Evolutionary conservation across 805 yeast species (phyloP), one percentile per base, ranked within the genome.

Genomic region (Pichia exigua): DNA sequence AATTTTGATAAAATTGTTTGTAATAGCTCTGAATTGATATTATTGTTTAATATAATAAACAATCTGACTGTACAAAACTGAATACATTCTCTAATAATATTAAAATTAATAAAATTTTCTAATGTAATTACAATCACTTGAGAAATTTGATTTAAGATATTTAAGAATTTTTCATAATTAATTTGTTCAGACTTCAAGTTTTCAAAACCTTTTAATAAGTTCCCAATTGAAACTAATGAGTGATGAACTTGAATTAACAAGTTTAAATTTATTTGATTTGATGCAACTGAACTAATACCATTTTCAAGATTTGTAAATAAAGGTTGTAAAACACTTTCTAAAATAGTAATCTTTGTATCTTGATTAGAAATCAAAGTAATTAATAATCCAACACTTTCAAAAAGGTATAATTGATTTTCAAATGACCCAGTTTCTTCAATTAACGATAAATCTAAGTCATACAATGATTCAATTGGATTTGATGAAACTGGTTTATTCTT

Each of bases 61-160:
- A 94, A 76, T 55, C 98, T 78, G 12, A 96, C 88, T 68, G 91
- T 83, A 30, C 96, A 81, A 65, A 87, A 89, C 60, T 97, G 78
- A 5, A 92, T 75, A 5, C 97, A 85, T 58, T 89, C 96, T 63
- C 98, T 78, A 45, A 92, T 80, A 32, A 74, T 73, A 63, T 84
- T 89, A 55, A 74, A 75, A 42, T 78, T 76, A 50, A 82, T 75
- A 56, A 90, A 80, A 53, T 77, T 82, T 55, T 92, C 96, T 56
- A 94, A 74, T 1, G 96, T 87, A 21, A 90, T 90, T 27, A 87
- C 66, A 13, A 88, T 87, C 43, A 87, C 95, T 63, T 88, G 89
- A 0, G 96, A 83, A 44, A 67, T 61, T 52, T 69, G 73, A 50
- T 66, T 63, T 15, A 69, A 53, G 18, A 65, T 55, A n/a, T 57